Conservation (phyloP, 495 filamentous ascomycete genomes). For the Lentithecium fluviatile region DNA sequence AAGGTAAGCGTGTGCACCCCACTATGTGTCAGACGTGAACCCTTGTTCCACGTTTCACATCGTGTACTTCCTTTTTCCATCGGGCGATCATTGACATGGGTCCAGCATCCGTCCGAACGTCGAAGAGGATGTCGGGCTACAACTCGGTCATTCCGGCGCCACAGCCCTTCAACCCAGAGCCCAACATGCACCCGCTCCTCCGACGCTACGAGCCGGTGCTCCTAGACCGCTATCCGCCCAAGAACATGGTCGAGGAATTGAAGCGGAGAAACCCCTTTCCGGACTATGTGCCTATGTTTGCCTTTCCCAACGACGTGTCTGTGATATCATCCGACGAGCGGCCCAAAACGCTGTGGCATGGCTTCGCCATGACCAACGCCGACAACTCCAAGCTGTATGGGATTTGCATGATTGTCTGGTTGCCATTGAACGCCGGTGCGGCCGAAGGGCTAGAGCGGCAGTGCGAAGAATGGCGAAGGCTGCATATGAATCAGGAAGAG, state of each 20-base stretch:
- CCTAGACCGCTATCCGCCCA: constrained; percentile 87
- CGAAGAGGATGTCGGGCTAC: constrained; percentile 90
- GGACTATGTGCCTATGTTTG: constrained; percentile 98
- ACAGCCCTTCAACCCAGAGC: constrained; percentile 81
- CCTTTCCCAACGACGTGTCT: constrained; percentile 95
- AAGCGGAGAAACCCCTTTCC: constrained; percentile 84
- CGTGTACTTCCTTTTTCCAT: constrained; percentile 28
- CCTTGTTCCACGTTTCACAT: constrained; percentile 13
- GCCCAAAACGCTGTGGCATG: constrained; percentile 94
- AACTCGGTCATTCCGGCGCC: constrained; percentile 96
- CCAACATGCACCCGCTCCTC: constrained; percentile 94
- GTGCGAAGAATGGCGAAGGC: constrained; percentile 89
- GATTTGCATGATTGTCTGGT: constrained; percentile 89
- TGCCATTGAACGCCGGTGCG: constrained; percentile 75
- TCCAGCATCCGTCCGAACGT: constrained; percentile 82
- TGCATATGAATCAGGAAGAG: constrained; percentile 96
- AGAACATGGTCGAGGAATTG: constrained; percentile 74
- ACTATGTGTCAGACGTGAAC: constrained; percentile 7
- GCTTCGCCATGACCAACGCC: constrained; percentile 93
- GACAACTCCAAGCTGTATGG: constrained; percentile 91
- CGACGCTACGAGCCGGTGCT: constrained; percentile 91
- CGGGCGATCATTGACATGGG: constrained; percentile 40
- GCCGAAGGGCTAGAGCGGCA: constrained; percentile 86
- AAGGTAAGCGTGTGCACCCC: constrained; percentile 58
- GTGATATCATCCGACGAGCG: constrained; percentile 94